A percentile compares a stretch with the other conserved stretches of the same genome.
Conservation (phyloP, 805 yeast species). For the Priceomyces fermenticarens region DNA sequence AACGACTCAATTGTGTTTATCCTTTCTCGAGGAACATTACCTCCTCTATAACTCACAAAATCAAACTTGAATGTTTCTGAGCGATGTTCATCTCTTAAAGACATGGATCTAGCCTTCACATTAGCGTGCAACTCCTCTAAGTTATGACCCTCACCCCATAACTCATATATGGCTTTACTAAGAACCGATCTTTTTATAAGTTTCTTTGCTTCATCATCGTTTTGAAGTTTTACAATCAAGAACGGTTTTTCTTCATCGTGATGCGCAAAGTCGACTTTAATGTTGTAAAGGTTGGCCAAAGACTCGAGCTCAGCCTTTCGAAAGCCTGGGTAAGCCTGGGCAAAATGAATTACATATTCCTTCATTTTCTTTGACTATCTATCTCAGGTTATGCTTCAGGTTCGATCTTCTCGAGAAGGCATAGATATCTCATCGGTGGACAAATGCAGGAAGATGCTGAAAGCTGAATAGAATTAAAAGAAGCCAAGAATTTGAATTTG, state of each 20-base stretch:
- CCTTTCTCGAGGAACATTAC: constrained; percentile 48
- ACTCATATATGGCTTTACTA: constrained; percentile 73
- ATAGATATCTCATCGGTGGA: too few species aligned
- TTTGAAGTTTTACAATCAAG: constrained; percentile 59
- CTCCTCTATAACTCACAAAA: constrained; percentile 71
- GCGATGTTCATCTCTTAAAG: constrained; percentile 37
- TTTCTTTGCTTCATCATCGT: constrained; percentile 63
- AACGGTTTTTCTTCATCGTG: constrained; percentile 69
- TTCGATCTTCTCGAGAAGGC: too few species aligned
- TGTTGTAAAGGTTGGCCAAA: constrained; percentile 60
- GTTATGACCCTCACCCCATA: constrained; percentile 71
- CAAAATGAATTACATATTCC: constrained; percentile 74
- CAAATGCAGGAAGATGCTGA: too few species aligned
- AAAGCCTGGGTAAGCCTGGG: constrained; percentile 79
- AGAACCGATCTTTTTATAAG: constrained; percentile 68
- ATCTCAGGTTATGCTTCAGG: not conserved
- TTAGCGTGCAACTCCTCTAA: constrained; percentile 57
- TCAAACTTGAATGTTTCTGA: constrained; percentile 73
- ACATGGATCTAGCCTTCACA: constrained; percentile 32
- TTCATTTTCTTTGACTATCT: constrained; percentile 32
- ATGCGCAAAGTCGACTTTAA: constrained; percentile 56
- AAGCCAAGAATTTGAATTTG: too few species aligned
- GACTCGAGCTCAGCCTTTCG: constrained; percentile 82
- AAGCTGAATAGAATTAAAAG: too few species aligned
- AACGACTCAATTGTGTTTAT: constrained; percentile 69